Base-by-base conservation (phyloP, 345 rosid genomes). In the Clausena lansium region DNA sequence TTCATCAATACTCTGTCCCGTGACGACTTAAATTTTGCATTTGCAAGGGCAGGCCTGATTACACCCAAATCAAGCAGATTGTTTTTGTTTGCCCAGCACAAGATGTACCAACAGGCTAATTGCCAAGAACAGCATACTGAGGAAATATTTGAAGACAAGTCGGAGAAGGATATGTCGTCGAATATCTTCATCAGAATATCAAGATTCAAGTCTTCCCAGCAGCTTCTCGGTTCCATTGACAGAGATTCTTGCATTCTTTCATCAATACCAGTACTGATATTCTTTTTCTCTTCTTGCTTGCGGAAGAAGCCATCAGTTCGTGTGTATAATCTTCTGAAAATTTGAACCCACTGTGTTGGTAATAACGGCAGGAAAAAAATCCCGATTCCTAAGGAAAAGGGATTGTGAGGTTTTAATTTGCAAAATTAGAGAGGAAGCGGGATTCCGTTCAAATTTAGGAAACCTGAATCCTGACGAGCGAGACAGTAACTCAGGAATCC, bases 161-260 rank as follows among this genome's bases (percentile, higher is more conserved):
- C 38, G 24, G 4, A 30, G 22, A 6, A 22, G 45, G 28, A 36
- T 14, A 30, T 19, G 2, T 38, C 38, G 33, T 28, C 4, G 20
- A 71, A 62, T 71, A 71, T 71, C 36, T 71, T 71, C 10, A 6
- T 36, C 7, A 71, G 19, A 54, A 72, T 35, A 72, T 72, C n/a
- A 57, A 7, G 6, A 24, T 57, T 6, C 41, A 72, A 22, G 8
- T 72, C 61, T 30, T 57, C 75, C 75, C 17, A 45, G 17, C 65
- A 72, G 15, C n/a, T 72, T 57, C 52, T 33, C 8, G 4, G 38
- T 5, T 28, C 33, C 7, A 2, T 7, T 17, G 38, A 62, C 10
- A 8, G 19, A 62, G 67, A 62, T 28, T 30, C 67, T 14, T 62
- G 9, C 10, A 6, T 62, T 30, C 3, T 14, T 3, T 30, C 67